Percentiles rank a stretch among this genome's conserved stretches.
phyloP scores from a whole-genome alignment of 1,139 yeast species.

The Kluyveromyces sp. region DNA sequence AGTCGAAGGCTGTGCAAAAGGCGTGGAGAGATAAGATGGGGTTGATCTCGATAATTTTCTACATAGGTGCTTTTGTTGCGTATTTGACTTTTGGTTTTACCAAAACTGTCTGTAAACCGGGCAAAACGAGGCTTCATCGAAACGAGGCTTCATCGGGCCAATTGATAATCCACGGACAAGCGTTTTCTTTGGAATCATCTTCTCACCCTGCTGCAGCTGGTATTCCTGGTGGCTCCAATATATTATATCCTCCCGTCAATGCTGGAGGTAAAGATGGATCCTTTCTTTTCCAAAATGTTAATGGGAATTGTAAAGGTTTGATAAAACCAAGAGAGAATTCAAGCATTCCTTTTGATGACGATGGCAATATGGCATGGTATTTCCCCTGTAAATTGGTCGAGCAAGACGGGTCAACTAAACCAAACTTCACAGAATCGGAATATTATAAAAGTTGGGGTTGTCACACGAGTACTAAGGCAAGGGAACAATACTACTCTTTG shows the following conservation, averaged over 20 bases:
- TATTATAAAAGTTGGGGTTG: slow-evolving; percentile 85
- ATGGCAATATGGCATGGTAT: slow-evolving; percentile 80
- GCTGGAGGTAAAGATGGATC: slow-evolving; percentile 91
- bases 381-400: slow-evolving; percentile 78
- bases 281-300: slow-evolving; percentile 87
- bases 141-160: slow-evolving; percentile 53
- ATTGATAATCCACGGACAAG: slow-evolving; percentile 72
- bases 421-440: slow-evolving; percentile 48
- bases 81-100: slow-evolving; percentile 90
- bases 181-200: slow-evolving; percentile 63
- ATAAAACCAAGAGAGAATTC: slow-evolving; percentile 67
- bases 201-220: slow-evolving; percentile 80
- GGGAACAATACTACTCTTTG: slow-evolving; percentile 58
- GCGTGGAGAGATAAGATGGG: slow-evolving; percentile 98
- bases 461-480: slow-evolving; percentile 66
- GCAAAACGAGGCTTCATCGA: slow-evolving; percentile 46
- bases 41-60: slow-evolving; percentile 63
- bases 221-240: slow-evolving; percentile 54
- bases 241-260: slow-evolving; percentile 73
- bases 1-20: slow-evolving; percentile 70
- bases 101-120: slow-evolving; percentile 62
- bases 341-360: slow-evolving; percentile 53
- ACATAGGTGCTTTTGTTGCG: slow-evolving; percentile 73
- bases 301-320: slow-evolving; percentile 81
- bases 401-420: slow-evolving; percentile 62